Base-by-base conservation (phyloP, 306 rosid species). In the Prunus mira region DNA sequence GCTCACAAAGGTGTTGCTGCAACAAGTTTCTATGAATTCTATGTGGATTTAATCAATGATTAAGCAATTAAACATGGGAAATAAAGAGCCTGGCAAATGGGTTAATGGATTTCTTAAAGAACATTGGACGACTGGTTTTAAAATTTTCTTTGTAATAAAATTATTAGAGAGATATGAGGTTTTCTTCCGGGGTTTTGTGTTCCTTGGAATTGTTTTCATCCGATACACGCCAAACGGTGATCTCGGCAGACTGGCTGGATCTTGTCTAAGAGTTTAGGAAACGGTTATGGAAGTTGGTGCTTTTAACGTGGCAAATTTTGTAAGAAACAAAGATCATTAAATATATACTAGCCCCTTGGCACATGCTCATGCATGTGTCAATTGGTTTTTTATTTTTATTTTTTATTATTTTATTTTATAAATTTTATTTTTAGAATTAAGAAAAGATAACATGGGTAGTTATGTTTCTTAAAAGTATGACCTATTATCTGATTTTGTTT, bases 261-360 rank as follows among this genome's bases (percentile, higher is more conserved):
- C 78, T 82, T 79, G 86, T 78, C 84, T 70, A 66, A 58, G 22
- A 56, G 84, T 78, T 81, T 72, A 60, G 64, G 30, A 58, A 66
- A 71, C 75, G 45, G 78, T 80, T 85, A 32, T 54, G 63, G 78
- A 70, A 71, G 69, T 79, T 76, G 76, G 78, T 79, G 67, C 69
- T 78, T 12, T 0, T 27, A 20, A 22, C 4, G 38, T 8, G 41
- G 20, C 43, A 27, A 62, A 27, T 2, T 27, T 62, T 62, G 3
- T 3, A 18, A 10, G 5, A 45, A 13, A 10, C 9, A 9, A 65
- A 38, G 9, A 13, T 6, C 17, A 58, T 38, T 38, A 38, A 38
- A 30, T 30, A 28, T 27, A 27, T 27, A 27, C 25, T 24, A 24
- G 1, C 1, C 25, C 25, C 25, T 24, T 24, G 25, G 25, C 25